Base-by-base conservation (phyloP, 2,329 filamentous ascomycete genomes). In the Fusarium pininemorale region DNA sequence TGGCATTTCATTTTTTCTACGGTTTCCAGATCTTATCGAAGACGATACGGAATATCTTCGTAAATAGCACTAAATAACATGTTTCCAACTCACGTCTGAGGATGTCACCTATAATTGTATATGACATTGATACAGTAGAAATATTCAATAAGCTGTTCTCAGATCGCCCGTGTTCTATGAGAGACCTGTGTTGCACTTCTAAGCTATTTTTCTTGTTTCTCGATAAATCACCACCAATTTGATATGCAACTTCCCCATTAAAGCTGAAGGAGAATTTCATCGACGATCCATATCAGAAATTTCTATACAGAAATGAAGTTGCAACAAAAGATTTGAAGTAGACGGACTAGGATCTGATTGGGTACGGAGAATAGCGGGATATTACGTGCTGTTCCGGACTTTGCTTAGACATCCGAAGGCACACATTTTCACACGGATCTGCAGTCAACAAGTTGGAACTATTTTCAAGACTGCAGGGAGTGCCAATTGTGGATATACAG, bases 211-310 rank as follows among this genome's bases (percentile, higher is more conserved):
- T 37, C 15, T 37, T 18, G 8, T 37, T 37, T 18, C 35, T 37
- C 1, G 15, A 10, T 37, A 18, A 37, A 5, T 18, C 1, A 37
- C 0, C 8, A 37, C 35, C 15, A 37, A 37, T 37, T 37, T 18
- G 35, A 3, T 37, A 15, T 18, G 8, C 15, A 37, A 18, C 35
- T 37, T 9, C 35, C 35, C 15, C 15, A 37, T 16, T 2, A 5
- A 37, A 37, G 35, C 35, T 2, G 35, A 37, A 37, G 35, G 35
- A 18, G 7, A 50, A n/a, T 7, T 50, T 6, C 3, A 9, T n/a
- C 6, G 5, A 11, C 3, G 12, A 15, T 5, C 1, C 3, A 3
- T 14, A 4, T 11, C 2, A 7, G 12, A 35, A 35, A 20, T 3
- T 2, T 24, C 1, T 10, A 6, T 20, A 10, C 2, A 14, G 7